Evolutionary conservation across 2,329 filamentous ascomycete species (phyloP).

Genomic region (Gyromitra esculenta): DNA sequence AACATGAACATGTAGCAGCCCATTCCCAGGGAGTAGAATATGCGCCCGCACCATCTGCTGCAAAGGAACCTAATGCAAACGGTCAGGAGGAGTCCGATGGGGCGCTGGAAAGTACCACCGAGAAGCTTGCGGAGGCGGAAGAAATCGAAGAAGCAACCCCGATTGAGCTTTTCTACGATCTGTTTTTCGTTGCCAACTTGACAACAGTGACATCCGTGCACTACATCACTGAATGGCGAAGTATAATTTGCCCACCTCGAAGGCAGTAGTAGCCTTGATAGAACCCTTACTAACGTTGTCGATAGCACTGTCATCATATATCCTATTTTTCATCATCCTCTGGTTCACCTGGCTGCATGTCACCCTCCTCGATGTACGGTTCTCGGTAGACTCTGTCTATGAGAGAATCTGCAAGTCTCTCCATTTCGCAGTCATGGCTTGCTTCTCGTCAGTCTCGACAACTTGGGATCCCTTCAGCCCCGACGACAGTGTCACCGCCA

Average conservation of each 20-base stretch:
- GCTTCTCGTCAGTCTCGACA: slow-evolving; percentile 70
- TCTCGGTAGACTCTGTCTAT: slow-evolving; percentile 72
- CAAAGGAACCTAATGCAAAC: background rate
- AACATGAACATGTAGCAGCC: slow-evolving; percentile 37
- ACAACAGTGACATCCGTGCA: slow-evolving; percentile 68
- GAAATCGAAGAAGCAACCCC: slow-evolving; percentile 64
- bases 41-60: background rate
- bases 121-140: slow-evolving; percentile 39
- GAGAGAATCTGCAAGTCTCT: slow-evolving; percentile 69
- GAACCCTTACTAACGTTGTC: slow-evolving; percentile 50
- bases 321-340: slow-evolving; percentile 68
- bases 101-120: slow-evolving; percentile 7
- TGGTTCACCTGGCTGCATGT: slow-evolving; percentile 77
- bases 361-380: slow-evolving; percentile 73
- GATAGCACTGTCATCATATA: slow-evolving; percentile 63
- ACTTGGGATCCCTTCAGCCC: slow-evolving; percentile 57
- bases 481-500: slow-evolving; percentile 31
- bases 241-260: slow-evolving; percentile 12
- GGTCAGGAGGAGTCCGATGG: background rate
- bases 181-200: slow-evolving; percentile 73
- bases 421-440: slow-evolving; percentile 73
- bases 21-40: background rate
- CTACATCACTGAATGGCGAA: slow-evolving; percentile 49
- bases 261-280: background rate
- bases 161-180: slow-evolving; percentile 70